A percentile compares a stretch with the other conserved stretches of the same genome.
Conservation (phyloP, 2,329 filamentous ascomycete genomes). For the Gaeumannomyces sp. region DNA sequence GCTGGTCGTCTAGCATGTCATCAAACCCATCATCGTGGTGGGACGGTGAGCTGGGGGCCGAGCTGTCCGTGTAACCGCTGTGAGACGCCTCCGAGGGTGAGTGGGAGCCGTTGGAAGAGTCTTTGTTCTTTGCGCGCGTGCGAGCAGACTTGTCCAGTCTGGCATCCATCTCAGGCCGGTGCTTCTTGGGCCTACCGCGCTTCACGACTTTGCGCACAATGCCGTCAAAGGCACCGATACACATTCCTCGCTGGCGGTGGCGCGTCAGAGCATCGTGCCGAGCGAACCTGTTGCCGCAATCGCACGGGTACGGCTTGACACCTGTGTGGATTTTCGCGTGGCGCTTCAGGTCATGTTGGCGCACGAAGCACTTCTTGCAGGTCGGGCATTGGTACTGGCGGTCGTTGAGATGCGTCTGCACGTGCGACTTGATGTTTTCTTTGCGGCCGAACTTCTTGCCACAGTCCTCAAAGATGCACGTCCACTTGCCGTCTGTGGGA, state of each 20-base stretch:
- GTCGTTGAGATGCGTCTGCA: constrained; percentile 96
- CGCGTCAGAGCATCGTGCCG: constrained; percentile 91
- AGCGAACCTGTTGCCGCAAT: constrained; percentile 91
- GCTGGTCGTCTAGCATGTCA: constrained; percentile 28
- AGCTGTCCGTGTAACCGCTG: constrained; percentile 52
- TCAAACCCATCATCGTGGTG: constrained; percentile 34
- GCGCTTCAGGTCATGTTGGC: constrained; percentile 93
- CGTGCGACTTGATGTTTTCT: constrained; percentile 97
- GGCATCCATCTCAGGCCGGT: constrained; percentile 50
- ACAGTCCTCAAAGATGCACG: constrained; percentile 68
- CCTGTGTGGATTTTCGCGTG: constrained; percentile 97
- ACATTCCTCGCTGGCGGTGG: constrained; percentile 93
- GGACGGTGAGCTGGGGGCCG: constrained; percentile 45
- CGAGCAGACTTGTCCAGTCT: constrained; percentile 51
- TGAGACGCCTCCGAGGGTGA: constrained; percentile 43
- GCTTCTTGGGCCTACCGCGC: constrained; percentile 59
- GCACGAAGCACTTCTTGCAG: constrained; percentile 92
- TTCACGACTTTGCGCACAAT: constrained; percentile 54
- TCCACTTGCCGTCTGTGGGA: constrained; percentile 69
- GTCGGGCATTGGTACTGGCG: constrained; percentile 90
- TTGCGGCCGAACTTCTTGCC: constrained; percentile 91
- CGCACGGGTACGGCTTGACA: constrained; percentile 90
- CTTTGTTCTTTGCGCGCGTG: constrained; percentile 46
- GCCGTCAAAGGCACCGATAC: constrained; percentile 87
- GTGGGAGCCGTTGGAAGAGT: constrained; percentile 27